These are phyloP conservation scores for Acanthamoeba castellanii DNA, from an alignment of 208 protist genomes.

Conservation along the genomic window DNA sequence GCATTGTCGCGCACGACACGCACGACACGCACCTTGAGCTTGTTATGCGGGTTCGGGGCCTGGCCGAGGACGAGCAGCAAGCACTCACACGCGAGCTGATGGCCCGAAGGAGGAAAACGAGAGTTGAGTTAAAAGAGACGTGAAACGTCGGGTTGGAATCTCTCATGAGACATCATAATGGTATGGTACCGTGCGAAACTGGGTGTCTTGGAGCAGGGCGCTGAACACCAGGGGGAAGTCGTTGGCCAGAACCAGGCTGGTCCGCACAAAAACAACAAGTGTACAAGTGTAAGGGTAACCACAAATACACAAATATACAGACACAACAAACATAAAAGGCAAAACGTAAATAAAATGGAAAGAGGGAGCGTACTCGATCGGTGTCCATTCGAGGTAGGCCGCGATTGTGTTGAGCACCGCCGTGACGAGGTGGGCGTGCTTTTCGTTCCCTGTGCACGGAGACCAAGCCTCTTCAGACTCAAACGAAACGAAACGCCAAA, in stretches of 20 bases:
- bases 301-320: no score
- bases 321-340: no score
- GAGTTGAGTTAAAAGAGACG: no score
- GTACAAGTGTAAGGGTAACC: no score
- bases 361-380: background rate
- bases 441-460: background rate
- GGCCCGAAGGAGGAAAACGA: background rate
- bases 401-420: background rate
- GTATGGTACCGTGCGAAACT: background rate
- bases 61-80: background rate
- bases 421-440: conserved; percentile 1
- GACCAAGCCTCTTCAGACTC: no score
- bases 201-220: background rate
- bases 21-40: no score
- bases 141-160: no score
- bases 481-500: no score
- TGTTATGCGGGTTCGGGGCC: background rate
- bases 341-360: no score
- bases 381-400: background rate
- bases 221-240: background rate
- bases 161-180: no score
- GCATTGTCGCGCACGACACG: no score
- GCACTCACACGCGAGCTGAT: conserved; percentile 1
- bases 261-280: no score
- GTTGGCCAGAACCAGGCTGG: background rate